Evolutionary conservation across 2,329 filamentous ascomycete genomes (phyloP).

Genomic region (Arthrobotrys megalospora): DNA sequence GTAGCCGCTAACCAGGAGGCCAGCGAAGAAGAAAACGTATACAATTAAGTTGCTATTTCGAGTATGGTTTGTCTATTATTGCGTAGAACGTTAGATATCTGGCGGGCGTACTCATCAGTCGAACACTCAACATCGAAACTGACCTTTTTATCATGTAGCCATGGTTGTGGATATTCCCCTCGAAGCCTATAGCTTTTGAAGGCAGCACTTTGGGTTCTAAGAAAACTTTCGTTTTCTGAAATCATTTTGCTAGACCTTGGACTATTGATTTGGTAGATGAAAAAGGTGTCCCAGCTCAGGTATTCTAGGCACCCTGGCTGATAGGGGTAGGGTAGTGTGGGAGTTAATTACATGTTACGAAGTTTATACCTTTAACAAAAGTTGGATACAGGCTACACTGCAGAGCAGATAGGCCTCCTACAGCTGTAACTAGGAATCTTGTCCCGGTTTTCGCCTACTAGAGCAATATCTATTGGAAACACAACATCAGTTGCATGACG

Average conservation of each 20-base stretch:
- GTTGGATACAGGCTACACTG: background rate
- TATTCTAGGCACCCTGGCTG: background rate
- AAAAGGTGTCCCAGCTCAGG: background rate
- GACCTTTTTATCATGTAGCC: conserved; percentile 26
- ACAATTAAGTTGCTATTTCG: conserved; percentile 38
- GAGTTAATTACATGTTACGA: too few relatives aligned
- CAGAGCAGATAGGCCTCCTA: background rate
- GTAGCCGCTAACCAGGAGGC: conserved; percentile 25
- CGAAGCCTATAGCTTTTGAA: conserved; percentile 40
- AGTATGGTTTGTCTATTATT: conserved; percentile 22
- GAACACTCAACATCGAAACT: too few relatives aligned
- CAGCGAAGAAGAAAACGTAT: conserved; percentile 23
- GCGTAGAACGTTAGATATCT: background rate
- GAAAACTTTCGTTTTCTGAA: background rate
- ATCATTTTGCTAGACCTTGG: background rate
- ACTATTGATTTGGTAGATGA: background rate
- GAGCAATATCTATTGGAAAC: background rate
- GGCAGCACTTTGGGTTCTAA: background rate
- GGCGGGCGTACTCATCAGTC: too few relatives aligned
- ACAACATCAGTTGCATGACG: background rate
- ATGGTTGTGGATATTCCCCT: conserved; percentile 35
- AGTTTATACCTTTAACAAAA: too few relatives aligned
- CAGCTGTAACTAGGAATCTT: background rate
- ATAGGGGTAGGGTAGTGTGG: background rate
- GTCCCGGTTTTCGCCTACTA: background rate